A percentile compares a stretch with the other conserved stretches of the same genome.
Conservation (phyloP, 305 asterid genomes). For the Rubia peregrina region DNA sequence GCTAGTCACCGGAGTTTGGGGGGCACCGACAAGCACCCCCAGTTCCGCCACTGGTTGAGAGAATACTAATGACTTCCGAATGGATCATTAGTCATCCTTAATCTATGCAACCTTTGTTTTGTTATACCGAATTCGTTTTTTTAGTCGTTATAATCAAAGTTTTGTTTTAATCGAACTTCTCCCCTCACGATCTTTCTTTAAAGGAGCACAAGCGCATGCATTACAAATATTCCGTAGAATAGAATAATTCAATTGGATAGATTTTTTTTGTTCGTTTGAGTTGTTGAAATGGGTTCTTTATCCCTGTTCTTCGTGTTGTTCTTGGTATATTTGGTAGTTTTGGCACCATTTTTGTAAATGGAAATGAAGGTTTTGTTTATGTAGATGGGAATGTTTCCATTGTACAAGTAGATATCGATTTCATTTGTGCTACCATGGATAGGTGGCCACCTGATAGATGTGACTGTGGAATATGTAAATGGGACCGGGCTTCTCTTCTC, state of each 20-base stretch:
- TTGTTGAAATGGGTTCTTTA: constrained; percentile 28
- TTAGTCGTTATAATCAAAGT: background rate
- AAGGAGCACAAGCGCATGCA: background rate
- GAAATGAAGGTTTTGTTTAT: constrained; percentile 26
- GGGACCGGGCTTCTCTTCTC: constrained; percentile 42
- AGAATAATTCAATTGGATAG: background rate
- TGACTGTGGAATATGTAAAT: constrained; percentile 44
- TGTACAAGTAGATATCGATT: constrained; percentile 31
- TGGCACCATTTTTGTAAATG: constrained; percentile 17
- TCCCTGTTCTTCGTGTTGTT: constrained; percentile 13
- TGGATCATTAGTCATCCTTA: background rate
- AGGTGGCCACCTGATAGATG: constrained; percentile 57
- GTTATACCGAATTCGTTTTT: background rate
- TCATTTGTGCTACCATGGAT: constrained; percentile 49
- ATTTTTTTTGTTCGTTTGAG: constrained; percentile 20
- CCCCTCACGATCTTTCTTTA: background rate
- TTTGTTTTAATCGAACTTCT: background rate
- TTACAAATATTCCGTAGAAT: constrained; percentile 7
- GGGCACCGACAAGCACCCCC: no score
- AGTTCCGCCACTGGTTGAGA: no score
- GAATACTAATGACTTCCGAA: background rate
- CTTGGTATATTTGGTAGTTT: constrained; percentile 14
- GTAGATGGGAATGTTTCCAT: constrained; percentile 29
- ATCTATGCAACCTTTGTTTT: background rate
- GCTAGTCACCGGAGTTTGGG: no score